These are phyloP conservation scores for Aspergillus sp. DNA, from an alignment of 2,329 filamentous ascomycete species.

Conservation along the genomic window DNA sequence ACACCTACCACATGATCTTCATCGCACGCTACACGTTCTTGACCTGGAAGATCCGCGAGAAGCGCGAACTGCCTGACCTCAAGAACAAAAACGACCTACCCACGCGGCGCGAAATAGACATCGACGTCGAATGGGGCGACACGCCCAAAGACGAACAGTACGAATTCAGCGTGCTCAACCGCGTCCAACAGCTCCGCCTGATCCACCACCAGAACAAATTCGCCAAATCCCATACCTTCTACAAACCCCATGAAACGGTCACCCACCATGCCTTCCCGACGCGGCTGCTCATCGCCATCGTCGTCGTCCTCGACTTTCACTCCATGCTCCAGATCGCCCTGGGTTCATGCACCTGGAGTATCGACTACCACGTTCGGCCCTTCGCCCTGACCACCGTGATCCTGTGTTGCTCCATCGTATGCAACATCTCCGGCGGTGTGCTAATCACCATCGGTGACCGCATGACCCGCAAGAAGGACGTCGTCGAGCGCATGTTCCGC, in stretches of 20 bases:
- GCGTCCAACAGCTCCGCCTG: slow-evolving; percentile 59
- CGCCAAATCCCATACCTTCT: slow-evolving; percentile 75
- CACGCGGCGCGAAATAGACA: slow-evolving; percentile 32
- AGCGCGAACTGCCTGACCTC: slow-evolving; percentile 53
- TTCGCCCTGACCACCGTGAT: slow-evolving; percentile 72
- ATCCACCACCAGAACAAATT: slow-evolving; percentile 73
- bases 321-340: slow-evolving; percentile 72
- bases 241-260: slow-evolving; percentile 77
- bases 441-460: slow-evolving; percentile 69
- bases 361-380: slow-evolving; percentile 60
- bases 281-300: slow-evolving; percentile 63
- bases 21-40: slow-evolving; percentile 64
- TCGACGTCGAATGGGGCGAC: slow-evolving; percentile 40
- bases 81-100: slow-evolving; percentile 64
- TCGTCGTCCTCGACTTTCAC: slow-evolving; percentile 72
- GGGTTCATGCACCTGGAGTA: slow-evolving; percentile 70
- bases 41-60: slow-evolving; percentile 58
- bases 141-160: slow-evolving; percentile 40
- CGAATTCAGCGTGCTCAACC: slow-evolving; percentile 56
- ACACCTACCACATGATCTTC: slow-evolving; percentile 82
- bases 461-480: slow-evolving; percentile 75
- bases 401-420: slow-evolving; percentile 67
- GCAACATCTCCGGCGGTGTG: slow-evolving; percentile 68
- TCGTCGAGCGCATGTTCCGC: slow-evolving; percentile 65
- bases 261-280: slow-evolving; percentile 76